Percentiles rank a stretch among this genome's conserved stretches.
phyloP scores from a whole-genome alignment of 805 yeast genomes.

The Komagataella mondaviorum region DNA sequence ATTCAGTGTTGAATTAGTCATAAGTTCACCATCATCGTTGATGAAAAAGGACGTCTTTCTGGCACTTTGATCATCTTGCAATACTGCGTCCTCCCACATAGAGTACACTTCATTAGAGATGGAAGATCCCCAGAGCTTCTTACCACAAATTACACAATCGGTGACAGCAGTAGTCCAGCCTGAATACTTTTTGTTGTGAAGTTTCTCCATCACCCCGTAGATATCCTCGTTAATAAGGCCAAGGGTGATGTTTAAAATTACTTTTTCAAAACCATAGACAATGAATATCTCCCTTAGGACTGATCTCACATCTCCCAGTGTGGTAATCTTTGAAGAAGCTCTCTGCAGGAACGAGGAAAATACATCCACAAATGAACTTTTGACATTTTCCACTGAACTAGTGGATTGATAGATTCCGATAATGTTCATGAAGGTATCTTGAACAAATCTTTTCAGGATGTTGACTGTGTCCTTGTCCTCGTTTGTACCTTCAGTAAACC shows the following conservation, averaged over 20 bases:
- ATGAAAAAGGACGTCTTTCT: constrained; percentile 2
- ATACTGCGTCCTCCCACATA: constrained; percentile 37
- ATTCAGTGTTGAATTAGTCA: constrained; percentile 1
- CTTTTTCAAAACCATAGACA: constrained; percentile 52
- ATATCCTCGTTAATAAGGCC: constrained; percentile 45
- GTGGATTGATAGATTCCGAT: constrained; percentile 14
- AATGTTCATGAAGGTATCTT: constrained; percentile 26
- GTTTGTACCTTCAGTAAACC: constrained; percentile 9
- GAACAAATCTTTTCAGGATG: constrained; percentile 20
- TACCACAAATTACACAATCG: constrained; percentile 70
- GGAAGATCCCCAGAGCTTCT: constrained; percentile 56
- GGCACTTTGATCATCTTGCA: constrained; percentile 3
- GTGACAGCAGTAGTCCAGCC: constrained; percentile 53
- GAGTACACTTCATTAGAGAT: constrained; percentile 33
- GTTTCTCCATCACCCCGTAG: constrained; percentile 25
- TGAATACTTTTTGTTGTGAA: constrained; percentile 25
- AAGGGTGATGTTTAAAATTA: constrained; percentile 35
- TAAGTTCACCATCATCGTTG: constrained; percentile 2
- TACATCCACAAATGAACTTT: constrained; percentile 36
- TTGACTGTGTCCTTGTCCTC: constrained; percentile 2
- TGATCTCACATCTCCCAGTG: constrained; percentile 43
- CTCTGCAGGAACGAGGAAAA: constrained; percentile 40
- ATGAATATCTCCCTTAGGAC: constrained; percentile 50
- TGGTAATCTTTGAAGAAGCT: constrained; percentile 32
- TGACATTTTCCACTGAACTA: constrained; percentile 3